Evolutionary conservation across 148 eudicot species (phyloP), one percentile per base, ranked within the genome.

Genomic region (Hydrangea macrophylla): DNA sequence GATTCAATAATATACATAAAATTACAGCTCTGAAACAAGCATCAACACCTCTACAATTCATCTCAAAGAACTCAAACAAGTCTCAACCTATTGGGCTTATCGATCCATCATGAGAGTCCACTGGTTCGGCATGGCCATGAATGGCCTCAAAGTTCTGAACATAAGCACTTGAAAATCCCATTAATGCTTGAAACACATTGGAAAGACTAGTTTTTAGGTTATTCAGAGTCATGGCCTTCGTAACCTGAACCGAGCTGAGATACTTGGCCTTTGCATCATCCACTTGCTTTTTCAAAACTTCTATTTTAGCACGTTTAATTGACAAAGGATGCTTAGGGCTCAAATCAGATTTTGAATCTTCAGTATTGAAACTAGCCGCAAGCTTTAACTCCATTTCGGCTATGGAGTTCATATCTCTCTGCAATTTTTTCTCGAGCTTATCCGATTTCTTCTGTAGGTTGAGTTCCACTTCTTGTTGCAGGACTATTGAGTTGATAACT

Each of bases 391-490:
- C 89, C 84, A 85, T 72, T 79, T 90, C 96, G 7, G 80, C 31
- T 28, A 87, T 79, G 1, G 79, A 65, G 69, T 59, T 67, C n/a
- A 69, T 40, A 68, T 85, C 87, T 73, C 84, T 88, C 30, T 74
- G 79, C 32, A 81, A 55, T 78, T 67, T 88, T 67, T 64, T 81
- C 76, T 77, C 92, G 2, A 88, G 75, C 76, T 80, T 88, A n/a
- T 82, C 85, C 4, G 75, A 71, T 75, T 78, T 88, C 70, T 75
- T 91, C 68, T 72, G 79, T 75, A 79, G 78, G 63, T 37, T 71
- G 77, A 73, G 75, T 79, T 91, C 97, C 72, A 82, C 80, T 61
- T 85, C 82, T 67, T 91, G 94, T 70, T 84, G 91, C 65, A 71
- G 17, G 55, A 83, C 69, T 60, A 91, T 86, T 37, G 90, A 55